phyloP scores from a whole-genome alignment of 164 flowering plant genomes.

The Piper betle region DNA sequence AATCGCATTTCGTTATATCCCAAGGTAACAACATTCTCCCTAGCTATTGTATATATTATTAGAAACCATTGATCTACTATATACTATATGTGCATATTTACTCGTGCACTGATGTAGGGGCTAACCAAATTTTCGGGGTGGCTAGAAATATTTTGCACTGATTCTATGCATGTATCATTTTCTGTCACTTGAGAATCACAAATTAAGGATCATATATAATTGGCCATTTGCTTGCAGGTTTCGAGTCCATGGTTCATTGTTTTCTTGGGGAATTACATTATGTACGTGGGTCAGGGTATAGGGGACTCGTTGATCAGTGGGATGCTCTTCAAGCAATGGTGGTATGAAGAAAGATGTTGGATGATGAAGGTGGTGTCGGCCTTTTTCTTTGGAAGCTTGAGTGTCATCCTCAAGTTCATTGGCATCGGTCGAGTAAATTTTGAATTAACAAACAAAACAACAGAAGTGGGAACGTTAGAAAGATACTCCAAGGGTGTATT shows the following conservation, averaged over 20 bases:
- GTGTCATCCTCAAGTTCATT: constrained; percentile 5
- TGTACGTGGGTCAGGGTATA: constrained; percentile 7
- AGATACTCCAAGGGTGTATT: constrained; percentile 14
- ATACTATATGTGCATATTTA: too few species aligned
- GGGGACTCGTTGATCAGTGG: constrained; percentile 7
- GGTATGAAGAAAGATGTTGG: constrained; percentile 13
- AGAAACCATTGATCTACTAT: too few species aligned
- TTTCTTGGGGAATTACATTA: constrained; percentile 3
- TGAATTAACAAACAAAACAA: constrained; percentile 21
- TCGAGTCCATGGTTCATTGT: constrained; percentile 18
- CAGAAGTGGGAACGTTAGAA: constrained; percentile 11
- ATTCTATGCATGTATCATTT: not conserved
- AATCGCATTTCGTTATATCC: constrained; percentile 10
- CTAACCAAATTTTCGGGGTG: not conserved
- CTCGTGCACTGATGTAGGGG: too few species aligned
- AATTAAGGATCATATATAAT: not conserved
- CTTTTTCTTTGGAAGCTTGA: constrained; percentile 9
- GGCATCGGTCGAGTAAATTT: constrained; percentile 17
- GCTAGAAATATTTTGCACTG: too few species aligned
- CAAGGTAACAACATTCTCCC: constrained; percentile 5
- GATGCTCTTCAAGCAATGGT: constrained; percentile 10
- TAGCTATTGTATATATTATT: not conserved
- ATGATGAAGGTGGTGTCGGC: constrained; percentile 14
- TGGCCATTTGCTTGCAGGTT: constrained; percentile 8
- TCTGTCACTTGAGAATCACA: not conserved